Evolutionary conservation across 2,329 filamentous ascomycete genomes (phyloP).

Genomic region (Sclerotinia borealis): DNA sequence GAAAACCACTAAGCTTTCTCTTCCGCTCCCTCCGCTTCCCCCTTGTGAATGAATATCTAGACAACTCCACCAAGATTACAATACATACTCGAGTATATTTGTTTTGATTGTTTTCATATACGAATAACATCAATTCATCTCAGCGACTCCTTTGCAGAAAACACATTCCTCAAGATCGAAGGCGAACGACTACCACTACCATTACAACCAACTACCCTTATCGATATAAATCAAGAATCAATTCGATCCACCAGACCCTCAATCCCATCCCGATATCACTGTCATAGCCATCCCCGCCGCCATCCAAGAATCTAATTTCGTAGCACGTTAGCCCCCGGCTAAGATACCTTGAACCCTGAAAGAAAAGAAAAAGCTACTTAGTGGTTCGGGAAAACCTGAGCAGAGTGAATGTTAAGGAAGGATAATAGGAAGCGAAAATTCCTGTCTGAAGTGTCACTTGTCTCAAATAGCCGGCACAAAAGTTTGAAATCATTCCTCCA

Average conservation of each 20-base stretch:
- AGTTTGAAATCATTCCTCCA: not conserved
- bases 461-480: constrained; percentile 4
- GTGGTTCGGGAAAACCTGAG: not conserved
- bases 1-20: not conserved
- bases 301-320: not conserved
- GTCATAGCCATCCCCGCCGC: not conserved
- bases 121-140: not conserved
- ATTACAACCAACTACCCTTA: not conserved
- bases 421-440: not conserved
- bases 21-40: not conserved
- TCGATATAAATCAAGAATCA: not conserved
- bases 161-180: not conserved
- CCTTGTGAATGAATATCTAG: not conserved
- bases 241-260: not conserved
- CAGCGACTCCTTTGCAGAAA: not conserved
- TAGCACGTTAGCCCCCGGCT: not conserved
- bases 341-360: not conserved
- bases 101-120: not conserved
- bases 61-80: not conserved
- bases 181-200: not conserved
- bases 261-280: not conserved
- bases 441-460: not conserved
- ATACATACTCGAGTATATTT: too few species aligned
- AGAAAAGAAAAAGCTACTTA: not conserved
- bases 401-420: not conserved